These are phyloP conservation scores for Hypoxylon rubiginosum DNA, from an alignment of 2,329 filamentous ascomycete species.

Conservation along the genomic window DNA sequence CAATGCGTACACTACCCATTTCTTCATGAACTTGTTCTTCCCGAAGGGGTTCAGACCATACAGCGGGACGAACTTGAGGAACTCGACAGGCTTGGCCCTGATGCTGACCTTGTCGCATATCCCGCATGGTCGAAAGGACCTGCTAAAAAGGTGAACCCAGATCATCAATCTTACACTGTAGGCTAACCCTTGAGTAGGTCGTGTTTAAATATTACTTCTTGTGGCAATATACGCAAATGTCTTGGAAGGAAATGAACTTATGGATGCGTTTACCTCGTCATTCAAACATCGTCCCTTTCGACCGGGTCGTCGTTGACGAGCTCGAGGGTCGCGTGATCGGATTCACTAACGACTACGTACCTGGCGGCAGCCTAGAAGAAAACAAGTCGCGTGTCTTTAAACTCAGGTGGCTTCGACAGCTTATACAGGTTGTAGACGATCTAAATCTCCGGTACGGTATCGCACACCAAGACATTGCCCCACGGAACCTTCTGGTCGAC, in stretches of 20 bases:
- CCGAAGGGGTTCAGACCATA: conserved; percentile 39
- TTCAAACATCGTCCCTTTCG: conserved; percentile 49
- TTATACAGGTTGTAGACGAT: conserved; percentile 27
- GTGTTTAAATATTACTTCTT: conserved; percentile 26
- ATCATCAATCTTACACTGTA: background rate
- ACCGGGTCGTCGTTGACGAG: conserved; percentile 47
- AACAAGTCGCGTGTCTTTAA: conserved; percentile 29
- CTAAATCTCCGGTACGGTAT: conserved; percentile 35
- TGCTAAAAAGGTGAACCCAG: background rate
- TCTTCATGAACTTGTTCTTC: conserved; percentile 36
- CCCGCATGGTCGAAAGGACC: background rate
- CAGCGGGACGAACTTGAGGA: conserved; percentile 33
- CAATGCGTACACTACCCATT: conserved; percentile 44
- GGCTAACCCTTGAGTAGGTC: conserved; percentile 2
- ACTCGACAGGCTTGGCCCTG: conserved; percentile 18
- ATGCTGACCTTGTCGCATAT: conserved; percentile 20
- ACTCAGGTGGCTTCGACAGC: conserved; percentile 33
- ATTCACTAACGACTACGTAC: conserved; percentile 48
- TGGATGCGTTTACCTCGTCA: conserved; percentile 47
- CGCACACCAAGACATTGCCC: conserved; percentile 22
- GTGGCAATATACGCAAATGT: conserved; percentile 1
- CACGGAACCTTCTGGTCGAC: conserved; percentile 31
- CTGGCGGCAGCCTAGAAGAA: conserved; percentile 43
- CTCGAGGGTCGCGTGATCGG: conserved; percentile 47
- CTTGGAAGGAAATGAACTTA: conserved; percentile 49